Base-by-base conservation (phyloP, 768 basidiomycete species). In the Lyophyllum shimeji region DNA sequence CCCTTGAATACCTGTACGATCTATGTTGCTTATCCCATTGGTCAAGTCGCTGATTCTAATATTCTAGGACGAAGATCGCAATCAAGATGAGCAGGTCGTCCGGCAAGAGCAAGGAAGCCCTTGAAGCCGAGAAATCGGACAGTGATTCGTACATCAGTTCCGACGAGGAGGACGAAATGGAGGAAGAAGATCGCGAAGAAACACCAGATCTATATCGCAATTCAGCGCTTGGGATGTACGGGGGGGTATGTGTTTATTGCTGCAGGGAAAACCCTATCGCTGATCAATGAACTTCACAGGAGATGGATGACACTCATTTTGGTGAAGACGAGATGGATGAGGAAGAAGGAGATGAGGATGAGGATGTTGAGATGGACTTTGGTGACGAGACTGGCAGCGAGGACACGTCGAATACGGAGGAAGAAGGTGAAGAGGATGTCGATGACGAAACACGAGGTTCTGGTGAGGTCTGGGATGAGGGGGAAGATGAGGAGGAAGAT, bases 141-240 rank as follows among this genome's bases (percentile, higher is more conserved):
- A 80, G 69, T 50, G 82, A 78, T 9, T 75, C 80, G 1, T 85
- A 84, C 45, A 67, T 74, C 46, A 70, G 67, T 9, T 79, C 82
- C 5, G 81, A 80, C 2, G 83, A 85, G 1, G 84, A 82, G 8
- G 83, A 84, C n/a, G 81, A 81, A 18, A 76, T 74, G 7, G 83
- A 80, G 50, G 82, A 76, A 33, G 71, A 68, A 24, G 80, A 71
- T 25, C 82, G 89, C 8, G 90, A 91, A 67, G 90, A 91, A 67
- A 93, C 93, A 0, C 93, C 93, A 3, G 94, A 98, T 71, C 74
- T 98, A 18, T 98, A 98, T 72, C 88, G 95, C 44, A 95, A 94
- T 69, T 98, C 97, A 1, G 92, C 97, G 9, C 80, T 99, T 34
- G 97, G 95, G 59, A 95, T 98, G 95, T 94, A 87, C 68, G 87